Evolutionary conservation across 768 basidiomycete genomes (phyloP).

Genomic region (Asterophora parasitica): DNA sequence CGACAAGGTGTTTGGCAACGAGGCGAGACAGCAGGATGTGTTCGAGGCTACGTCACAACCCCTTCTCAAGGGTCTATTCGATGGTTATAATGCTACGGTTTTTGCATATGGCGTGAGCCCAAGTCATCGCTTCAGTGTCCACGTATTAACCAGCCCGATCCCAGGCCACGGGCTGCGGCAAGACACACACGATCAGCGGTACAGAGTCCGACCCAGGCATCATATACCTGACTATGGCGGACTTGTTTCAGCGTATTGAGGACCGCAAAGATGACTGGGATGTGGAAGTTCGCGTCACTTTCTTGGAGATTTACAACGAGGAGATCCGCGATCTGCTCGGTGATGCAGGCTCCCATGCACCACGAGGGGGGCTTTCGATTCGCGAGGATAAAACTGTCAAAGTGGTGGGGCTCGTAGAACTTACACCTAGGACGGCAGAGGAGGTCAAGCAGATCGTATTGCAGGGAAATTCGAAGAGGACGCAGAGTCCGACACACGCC

Average conservation of each 20-base stretch:
- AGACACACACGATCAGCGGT: conserved; percentile 98
- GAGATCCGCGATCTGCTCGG: conserved; percentile 93
- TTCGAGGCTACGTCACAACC: conserved; percentile 85
- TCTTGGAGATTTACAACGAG: conserved; percentile 99
- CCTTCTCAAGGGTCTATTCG: conserved; percentile 76
- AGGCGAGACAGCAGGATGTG: conserved; percentile 79
- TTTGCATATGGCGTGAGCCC: conserved; percentile 90
- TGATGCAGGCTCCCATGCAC: conserved; percentile 56
- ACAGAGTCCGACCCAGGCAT: conserved; percentile 84
- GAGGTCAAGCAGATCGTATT: conserved; percentile 94
- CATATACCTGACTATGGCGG: conserved; percentile 96
- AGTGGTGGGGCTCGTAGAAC: conserved; percentile 80
- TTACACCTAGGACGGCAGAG: conserved; percentile 75
- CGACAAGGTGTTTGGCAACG: conserved; percentile 84
- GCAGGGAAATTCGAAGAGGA: conserved; percentile 81
- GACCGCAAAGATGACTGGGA: conserved; percentile 83
- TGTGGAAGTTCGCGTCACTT: conserved; percentile 86
- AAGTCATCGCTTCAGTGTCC: conserved; percentile 12
- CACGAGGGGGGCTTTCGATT: conserved; percentile 85
- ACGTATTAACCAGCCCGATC: conserved; percentile 6
- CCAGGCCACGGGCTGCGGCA: conserved; percentile 99
- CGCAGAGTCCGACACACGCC: conserved; percentile 92
- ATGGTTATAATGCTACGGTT: conserved; percentile 95
- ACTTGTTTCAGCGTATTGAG: conserved; percentile 90
- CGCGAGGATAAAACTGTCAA: conserved; percentile 94